Evolutionary conservation across 192 early-diverging fungal species (phyloP).

Genomic region (Piromyces finnis): DNA sequence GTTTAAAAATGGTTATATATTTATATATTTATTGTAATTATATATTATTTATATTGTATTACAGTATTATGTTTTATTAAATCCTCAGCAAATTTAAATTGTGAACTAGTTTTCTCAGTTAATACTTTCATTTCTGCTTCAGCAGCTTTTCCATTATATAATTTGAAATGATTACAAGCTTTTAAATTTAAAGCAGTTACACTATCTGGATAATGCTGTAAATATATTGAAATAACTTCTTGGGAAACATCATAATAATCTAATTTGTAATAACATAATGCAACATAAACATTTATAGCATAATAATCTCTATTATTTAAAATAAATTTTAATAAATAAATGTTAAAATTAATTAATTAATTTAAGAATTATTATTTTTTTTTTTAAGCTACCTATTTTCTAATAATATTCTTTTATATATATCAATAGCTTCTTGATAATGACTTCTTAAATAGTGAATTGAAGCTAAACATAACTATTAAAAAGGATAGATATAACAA

Average conservation of each 20-base stretch:
- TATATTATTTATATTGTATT: not conserved
- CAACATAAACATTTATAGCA: constrained; percentile 40
- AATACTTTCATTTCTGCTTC: constrained; percentile 30
- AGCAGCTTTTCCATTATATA: constrained; percentile 44
- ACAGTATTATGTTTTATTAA: constrained; percentile 30
- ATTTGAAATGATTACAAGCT: constrained; percentile 41
- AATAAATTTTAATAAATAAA: too few species aligned
- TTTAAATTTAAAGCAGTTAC: constrained; percentile 36
- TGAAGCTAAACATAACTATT: constrained; percentile 22
- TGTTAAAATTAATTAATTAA: too few species aligned
- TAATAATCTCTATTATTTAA: constrained; percentile 25
- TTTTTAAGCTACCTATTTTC: constrained; percentile 10
- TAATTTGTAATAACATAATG: constrained; percentile 48
- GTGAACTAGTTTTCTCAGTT: constrained; percentile 15
- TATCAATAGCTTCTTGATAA: constrained; percentile 47
- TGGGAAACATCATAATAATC: constrained; percentile 49
- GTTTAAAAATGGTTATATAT: too few species aligned
- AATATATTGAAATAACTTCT: constrained; percentile 36
- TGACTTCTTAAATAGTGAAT: constrained; percentile 43
- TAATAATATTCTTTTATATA: constrained; percentile 39
- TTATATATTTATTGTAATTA: too few species aligned
- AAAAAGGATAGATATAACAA: too few species aligned
- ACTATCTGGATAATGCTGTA: constrained; percentile 34
- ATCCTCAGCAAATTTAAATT: constrained; percentile 32
- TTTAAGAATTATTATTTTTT: too few species aligned